Evolutionary conservation across 2,329 filamentous ascomycete genomes (phyloP).

Genomic region (Cladosporium sp.): DNA sequence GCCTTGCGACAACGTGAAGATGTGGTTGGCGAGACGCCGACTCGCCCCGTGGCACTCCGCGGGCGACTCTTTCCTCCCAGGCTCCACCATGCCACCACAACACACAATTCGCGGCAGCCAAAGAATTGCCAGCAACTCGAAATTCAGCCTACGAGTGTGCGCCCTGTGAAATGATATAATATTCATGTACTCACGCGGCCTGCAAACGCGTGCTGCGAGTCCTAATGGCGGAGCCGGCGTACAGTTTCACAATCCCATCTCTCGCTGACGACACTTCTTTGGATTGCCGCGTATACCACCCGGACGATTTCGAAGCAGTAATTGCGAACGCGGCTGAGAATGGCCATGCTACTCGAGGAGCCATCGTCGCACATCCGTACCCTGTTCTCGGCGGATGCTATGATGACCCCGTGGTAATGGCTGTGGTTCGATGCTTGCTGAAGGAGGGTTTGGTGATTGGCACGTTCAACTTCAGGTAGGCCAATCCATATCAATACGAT

Average conservation of each 20-base stretch:
- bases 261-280: constrained; percentile 74
- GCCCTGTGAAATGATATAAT: background rate
- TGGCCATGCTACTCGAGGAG: constrained; percentile 40
- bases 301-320: constrained; percentile 21
- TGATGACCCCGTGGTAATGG: constrained; percentile 77
- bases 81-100: background rate
- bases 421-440: constrained; percentile 65
- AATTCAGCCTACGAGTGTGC: background rate
- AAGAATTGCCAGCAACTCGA: background rate
- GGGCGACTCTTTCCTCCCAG: background rate
- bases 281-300: constrained; percentile 79
- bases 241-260: constrained; percentile 76
- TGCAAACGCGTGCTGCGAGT: background rate
- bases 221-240: constrained; percentile 11
- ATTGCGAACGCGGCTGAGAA: background rate
- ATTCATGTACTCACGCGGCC: background rate
- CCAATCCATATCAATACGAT: background rate
- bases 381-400: constrained; percentile 81
- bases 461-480: constrained; percentile 89
- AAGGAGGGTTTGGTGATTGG: constrained; percentile 71
- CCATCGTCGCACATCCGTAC: constrained; percentile 86
- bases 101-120: background rate
- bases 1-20: background rate
- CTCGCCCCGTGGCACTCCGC: background rate
- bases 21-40: background rate